Evolutionary conservation across 495 filamentous ascomycete species (phyloP), one percentile per base, ranked within the genome.

Genomic region (Talaromyces thailandensis): DNA sequence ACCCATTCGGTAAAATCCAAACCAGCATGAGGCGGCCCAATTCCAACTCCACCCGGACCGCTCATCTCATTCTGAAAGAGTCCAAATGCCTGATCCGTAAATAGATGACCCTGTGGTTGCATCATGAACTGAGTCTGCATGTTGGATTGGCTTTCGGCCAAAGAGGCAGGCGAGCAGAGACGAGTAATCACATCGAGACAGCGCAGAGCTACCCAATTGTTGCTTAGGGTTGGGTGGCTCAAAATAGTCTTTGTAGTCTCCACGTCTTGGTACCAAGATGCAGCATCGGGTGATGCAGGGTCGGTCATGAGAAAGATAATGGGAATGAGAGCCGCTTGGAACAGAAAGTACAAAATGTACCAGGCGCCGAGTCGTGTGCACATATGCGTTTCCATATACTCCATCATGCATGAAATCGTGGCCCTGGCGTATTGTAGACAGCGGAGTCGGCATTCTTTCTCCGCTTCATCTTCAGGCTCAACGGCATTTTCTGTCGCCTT

Each of bases 301-400:
- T 79, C 76, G 11, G 74, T 82, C 71, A 78, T 79, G 23, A 83
- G 69, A 52, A 79, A 75, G 51, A 83, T 76, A 45, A 78, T 71
- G 1, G 80, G 80, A 32, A 83, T 81, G 0, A 83, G 62, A 12
- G 71, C 77, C 18, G 80, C 79, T 70, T 83, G 80, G 69, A 83
- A 83, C 21, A 83, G 75, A 65, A 82, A 83, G 63, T 83, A 81
- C 75, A 81, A 74, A 69, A 79, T 76, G 58, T 82, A 81, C 80
- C 80, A 82, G 25, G 76, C 77, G 9, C 75, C 76, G 6, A 81
- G 62, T 57, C 77, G 72, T 3, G 76, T 76, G 64, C 72, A 75
- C 45, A 78, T 64, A 45, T 76, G 68, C 6, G 26, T 48, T 25
- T 61, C 40, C 40, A 61, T 61, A 35, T 31, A 61, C n/a, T 79